Percentiles rank a stretch among this genome's conserved stretches.
phyloP scores from a whole-genome alignment of 2,329 filamentous ascomycete species.

The Keithomyces neogunnii region DNA sequence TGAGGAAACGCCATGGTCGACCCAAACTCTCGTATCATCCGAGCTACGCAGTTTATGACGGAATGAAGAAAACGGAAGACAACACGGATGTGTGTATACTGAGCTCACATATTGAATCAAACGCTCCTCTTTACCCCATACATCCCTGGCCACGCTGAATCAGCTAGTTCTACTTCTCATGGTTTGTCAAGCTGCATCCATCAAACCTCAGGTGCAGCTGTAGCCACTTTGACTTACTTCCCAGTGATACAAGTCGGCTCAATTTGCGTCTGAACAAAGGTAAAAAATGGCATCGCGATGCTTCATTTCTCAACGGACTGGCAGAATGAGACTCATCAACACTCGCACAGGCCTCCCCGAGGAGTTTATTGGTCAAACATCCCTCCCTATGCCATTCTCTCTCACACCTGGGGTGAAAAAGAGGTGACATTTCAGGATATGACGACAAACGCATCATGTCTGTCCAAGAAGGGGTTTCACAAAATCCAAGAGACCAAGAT shows the following conservation, averaged over 20 bases:
- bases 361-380: conserved; percentile 9
- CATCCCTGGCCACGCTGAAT: too few species aligned
- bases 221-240: not conserved
- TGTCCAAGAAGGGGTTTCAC: not conserved
- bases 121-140: too few species aligned
- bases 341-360: not conserved
- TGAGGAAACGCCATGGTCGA: too few species aligned
- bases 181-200: not conserved
- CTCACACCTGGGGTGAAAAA: conserved; percentile 14
- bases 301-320: not conserved
- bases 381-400: conserved; percentile 17
- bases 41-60: too few species aligned
- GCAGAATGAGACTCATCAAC: conserved; percentile 8
- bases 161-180: too few species aligned
- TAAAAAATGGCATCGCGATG: too few species aligned
- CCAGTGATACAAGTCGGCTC: too few species aligned
- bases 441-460: not conserved
- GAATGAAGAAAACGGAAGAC: too few species aligned
- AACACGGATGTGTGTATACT: too few species aligned
- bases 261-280: too few species aligned
- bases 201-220: not conserved
- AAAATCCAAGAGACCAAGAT: not conserved
- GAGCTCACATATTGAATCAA: too few species aligned
- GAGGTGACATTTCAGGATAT: conserved; percentile 11
- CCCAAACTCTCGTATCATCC: too few species aligned